phyloP scores from a whole-genome alignment of 345 rosid species.

The Rhizophora apiculata region DNA sequence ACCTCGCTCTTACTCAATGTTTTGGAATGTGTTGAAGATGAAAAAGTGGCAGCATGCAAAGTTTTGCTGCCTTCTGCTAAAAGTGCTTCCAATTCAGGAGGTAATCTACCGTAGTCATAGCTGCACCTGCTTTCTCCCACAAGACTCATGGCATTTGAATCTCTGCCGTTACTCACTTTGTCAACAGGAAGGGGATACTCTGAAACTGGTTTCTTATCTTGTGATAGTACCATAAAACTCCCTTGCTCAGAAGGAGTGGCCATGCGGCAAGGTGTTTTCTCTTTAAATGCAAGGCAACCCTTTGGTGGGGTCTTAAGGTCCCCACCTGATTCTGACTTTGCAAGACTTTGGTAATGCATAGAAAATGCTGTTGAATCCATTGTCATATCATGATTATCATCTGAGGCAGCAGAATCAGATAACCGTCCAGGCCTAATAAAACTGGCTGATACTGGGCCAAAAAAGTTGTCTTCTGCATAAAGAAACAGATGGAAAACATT shows the following conservation, averaged over 20 bases:
- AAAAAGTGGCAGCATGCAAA: constrained; percentile 19
- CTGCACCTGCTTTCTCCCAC: constrained; percentile 55
- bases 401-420: constrained; percentile 64
- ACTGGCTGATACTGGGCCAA: constrained; percentile 82
- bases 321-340: constrained; percentile 56
- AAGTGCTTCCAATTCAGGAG: constrained; percentile 71
- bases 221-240: constrained; percentile 57
- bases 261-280: constrained; percentile 48
- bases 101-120: constrained; percentile 64
- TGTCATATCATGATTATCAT: constrained; percentile 69
- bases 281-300: constrained; percentile 37
- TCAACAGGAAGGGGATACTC: constrained; percentile 30
- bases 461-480: constrained; percentile 58
- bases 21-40: constrained; percentile 20
- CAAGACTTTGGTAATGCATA: constrained; percentile 83
- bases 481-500: constrained; percentile 15
- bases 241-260: constrained; percentile 44
- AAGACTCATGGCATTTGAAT: constrained; percentile 86
- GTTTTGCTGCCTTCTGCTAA: constrained; percentile 51
- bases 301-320: constrained; percentile 52
- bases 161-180: constrained; percentile 56
- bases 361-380: constrained; percentile 97
- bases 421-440: constrained; percentile 71
- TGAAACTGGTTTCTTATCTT: constrained; percentile 41
- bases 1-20: constrained; percentile 19